These are phyloP conservation scores for Saccharomycopsis olivae DNA, from an alignment of 805 yeast genomes.

Conservation along the genomic window DNA sequence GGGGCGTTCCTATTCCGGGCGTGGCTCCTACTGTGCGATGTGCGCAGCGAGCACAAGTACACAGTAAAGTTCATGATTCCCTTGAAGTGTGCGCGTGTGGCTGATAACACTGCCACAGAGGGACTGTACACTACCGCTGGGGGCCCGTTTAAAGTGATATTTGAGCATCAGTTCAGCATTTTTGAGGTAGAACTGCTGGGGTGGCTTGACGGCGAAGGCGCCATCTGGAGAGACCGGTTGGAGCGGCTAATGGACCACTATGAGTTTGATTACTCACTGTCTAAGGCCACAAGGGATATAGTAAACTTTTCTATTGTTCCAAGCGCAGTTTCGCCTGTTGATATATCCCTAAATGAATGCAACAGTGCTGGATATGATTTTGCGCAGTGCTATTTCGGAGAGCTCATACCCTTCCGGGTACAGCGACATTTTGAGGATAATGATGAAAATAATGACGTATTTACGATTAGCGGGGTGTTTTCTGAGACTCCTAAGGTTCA, in stretches of 20 bases:
- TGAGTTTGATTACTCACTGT: conserved; percentile 20
- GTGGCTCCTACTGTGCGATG: conserved; percentile 33
- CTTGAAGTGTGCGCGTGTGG: conserved; percentile 26
- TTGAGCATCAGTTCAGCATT: conserved; percentile 32
- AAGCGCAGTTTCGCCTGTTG: conserved; percentile 16
- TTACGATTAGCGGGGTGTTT: too few relatives aligned
- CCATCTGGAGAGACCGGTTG: conserved; percentile 32
- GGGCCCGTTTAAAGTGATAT: conserved; percentile 32
- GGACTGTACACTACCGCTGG: conserved; percentile 26
- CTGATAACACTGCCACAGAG: conserved; percentile 21
- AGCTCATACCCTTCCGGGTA: conserved; percentile 7
- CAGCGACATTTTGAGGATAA: background rate
- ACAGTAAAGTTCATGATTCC: conserved; percentile 41
- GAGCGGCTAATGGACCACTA: conserved; percentile 27
- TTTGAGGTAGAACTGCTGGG: conserved; percentile 36
- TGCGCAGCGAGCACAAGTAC: conserved; percentile 21
- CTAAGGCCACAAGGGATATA: background rate
- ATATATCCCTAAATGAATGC: conserved; percentile 12
- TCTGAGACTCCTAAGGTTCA: background rate
- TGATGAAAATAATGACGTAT: background rate
- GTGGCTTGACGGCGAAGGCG: conserved; percentile 26
- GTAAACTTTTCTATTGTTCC: conserved; percentile 10
- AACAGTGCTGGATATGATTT: conserved; percentile 11
- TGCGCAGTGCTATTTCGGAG: conserved; percentile 10
- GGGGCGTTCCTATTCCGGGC: conserved; percentile 40